These are phyloP conservation scores for Rhytidhysteron rufulum DNA, from an alignment of 2,329 filamentous ascomycete genomes.

Conservation along the genomic window DNA sequence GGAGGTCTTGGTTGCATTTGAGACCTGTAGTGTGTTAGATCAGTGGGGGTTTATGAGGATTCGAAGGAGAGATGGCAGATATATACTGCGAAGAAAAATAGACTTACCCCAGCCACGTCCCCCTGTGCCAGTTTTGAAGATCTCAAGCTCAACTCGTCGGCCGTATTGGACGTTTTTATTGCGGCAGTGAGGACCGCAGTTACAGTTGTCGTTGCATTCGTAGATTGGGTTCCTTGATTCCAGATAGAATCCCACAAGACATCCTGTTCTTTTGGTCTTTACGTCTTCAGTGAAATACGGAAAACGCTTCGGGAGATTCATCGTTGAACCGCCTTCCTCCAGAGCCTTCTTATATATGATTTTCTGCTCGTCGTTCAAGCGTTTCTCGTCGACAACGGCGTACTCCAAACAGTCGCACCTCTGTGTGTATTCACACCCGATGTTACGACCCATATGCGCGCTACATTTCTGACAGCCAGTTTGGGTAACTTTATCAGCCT, in stretches of 20 bases:
- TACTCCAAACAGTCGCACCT: slow-evolving; percentile 67
- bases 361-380: slow-evolving; percentile 22
- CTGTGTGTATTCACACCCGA: slow-evolving; percentile 60
- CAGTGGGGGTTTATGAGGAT: not conserved
- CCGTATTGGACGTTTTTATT: slow-evolving; percentile 76
- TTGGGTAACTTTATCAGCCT: slow-evolving; percentile 59
- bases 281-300: slow-evolving; percentile 53
- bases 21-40: slow-evolving; percentile 48
- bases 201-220: slow-evolving; percentile 72
- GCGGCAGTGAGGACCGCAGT: slow-evolving; percentile 61
- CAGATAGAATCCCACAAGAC: slow-evolving; percentile 41
- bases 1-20: slow-evolving; percentile 60
- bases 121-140: slow-evolving; percentile 65
- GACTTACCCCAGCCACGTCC: slow-evolving; percentile 68
- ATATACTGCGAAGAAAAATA: no score
- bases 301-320: slow-evolving; percentile 50
- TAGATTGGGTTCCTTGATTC: slow-evolving; percentile 58
- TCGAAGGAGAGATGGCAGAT: slow-evolving; percentile 21
- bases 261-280: slow-evolving; percentile 20
- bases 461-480: slow-evolving; percentile 64
- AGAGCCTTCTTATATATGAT: slow-evolving; percentile 16
- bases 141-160: slow-evolving; percentile 65
- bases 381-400: slow-evolving; percentile 46
- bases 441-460: slow-evolving; percentile 48
- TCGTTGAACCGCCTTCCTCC: slow-evolving; percentile 20